These are phyloP conservation scores for Penicillium desertorum DNA, from an alignment of 495 filamentous ascomycete genomes.

Conservation along the genomic window DNA sequence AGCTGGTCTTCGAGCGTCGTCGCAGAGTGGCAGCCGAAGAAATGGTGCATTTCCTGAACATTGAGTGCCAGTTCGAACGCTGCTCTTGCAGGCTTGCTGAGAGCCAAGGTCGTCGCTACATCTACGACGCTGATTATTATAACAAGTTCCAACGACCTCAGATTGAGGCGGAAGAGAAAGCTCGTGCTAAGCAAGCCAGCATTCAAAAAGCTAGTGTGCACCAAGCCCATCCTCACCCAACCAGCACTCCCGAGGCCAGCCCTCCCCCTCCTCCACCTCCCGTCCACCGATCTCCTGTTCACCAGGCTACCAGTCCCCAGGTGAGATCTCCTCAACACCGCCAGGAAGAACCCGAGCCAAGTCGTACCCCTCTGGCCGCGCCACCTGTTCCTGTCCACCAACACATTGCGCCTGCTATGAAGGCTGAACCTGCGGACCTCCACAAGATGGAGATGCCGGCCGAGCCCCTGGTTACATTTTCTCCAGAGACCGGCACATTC, in stretches of 20 bases:
- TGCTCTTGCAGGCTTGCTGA: conserved; percentile 65
- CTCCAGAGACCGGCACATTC: conserved; percentile 52
- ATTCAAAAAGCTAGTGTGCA: not conserved
- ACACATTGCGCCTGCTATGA: conserved; percentile 14
- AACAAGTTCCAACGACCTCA: conserved; percentile 28
- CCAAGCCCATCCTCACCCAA: conserved; percentile 1
- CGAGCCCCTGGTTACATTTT: conserved; percentile 47
- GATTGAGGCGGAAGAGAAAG: conserved; percentile 19
- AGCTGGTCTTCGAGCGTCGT: conserved; percentile 64
- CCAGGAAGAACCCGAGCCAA: conserved; percentile 12
- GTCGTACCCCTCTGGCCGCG: conserved; percentile 22
- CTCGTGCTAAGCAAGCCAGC: conserved; percentile 4
- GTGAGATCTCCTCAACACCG: not conserved
- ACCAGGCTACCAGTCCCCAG: not conserved
- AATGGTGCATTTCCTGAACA: conserved; percentile 75
- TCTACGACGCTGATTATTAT: conserved; percentile 46
- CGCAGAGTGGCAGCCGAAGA: conserved; percentile 66
- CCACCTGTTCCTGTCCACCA: conserved; percentile 22
- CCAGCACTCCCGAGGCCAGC: conserved; percentile 3
- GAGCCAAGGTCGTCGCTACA: conserved; percentile 44
- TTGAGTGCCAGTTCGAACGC: conserved; percentile 73
- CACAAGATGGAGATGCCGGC: conserved; percentile 32
- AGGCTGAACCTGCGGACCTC: conserved; percentile 30
- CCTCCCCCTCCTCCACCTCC: conserved; percentile 7
- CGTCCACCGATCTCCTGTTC: conserved; percentile 7